Evolutionary conservation across 1,284 basidiomycete species (phyloP).

Genomic region (Tylopilus sp.): DNA sequence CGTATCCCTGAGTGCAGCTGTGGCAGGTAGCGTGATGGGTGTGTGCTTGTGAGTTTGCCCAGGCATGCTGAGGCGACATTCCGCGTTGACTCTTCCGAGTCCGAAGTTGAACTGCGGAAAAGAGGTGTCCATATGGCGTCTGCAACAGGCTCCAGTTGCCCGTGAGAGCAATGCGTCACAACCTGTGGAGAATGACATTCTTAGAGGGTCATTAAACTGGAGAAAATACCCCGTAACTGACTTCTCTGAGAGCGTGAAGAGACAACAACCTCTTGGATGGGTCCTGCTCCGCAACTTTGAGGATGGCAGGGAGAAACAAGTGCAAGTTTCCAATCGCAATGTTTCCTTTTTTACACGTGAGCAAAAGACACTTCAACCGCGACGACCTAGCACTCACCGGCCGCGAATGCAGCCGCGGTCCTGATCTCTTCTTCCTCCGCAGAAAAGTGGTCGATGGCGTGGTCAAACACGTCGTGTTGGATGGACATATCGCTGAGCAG

Average conservation of each 20-base stretch:
- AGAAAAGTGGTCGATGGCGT: slow-evolving; percentile 70
- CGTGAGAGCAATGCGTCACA: slow-evolving; percentile 83
- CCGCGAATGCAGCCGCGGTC: slow-evolving; percentile 87
- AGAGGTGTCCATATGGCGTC: slow-evolving; percentile 88
- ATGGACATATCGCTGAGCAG: slow-evolving; percentile 71
- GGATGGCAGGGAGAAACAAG: slow-evolving; percentile 81
- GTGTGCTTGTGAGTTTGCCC: slow-evolving; percentile 89
- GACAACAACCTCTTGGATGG: slow-evolving; percentile 80
- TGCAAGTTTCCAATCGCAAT: slow-evolving; percentile 90
- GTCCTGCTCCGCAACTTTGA: slow-evolving; percentile 76
- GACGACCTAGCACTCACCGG: slow-evolving; percentile 49
- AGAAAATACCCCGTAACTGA: slow-evolving; percentile 27
- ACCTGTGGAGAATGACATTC: slow-evolving; percentile 47
- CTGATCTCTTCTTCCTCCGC: slow-evolving; percentile 80
- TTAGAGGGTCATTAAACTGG: background rate
- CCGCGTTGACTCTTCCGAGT: slow-evolving; percentile 85
- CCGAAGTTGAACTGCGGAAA: slow-evolving; percentile 75
- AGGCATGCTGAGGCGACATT: slow-evolving; percentile 97
- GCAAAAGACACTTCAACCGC: background rate
- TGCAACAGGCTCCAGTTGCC: slow-evolving; percentile 80
- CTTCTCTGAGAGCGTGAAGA: slow-evolving; percentile 92
- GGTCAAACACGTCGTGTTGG: slow-evolving; percentile 71
- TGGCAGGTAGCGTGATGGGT: slow-evolving; percentile 84
- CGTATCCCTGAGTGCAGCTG: slow-evolving; percentile 84
- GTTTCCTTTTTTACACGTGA: slow-evolving; percentile 58